A percentile compares a stretch with the other conserved stretches of the same genome.
These are phyloP conservation scores for Mesembryanthemum crystallinum DNA, from an alignment of 148 eudicot genomes.

Conservation along the genomic window DNA sequence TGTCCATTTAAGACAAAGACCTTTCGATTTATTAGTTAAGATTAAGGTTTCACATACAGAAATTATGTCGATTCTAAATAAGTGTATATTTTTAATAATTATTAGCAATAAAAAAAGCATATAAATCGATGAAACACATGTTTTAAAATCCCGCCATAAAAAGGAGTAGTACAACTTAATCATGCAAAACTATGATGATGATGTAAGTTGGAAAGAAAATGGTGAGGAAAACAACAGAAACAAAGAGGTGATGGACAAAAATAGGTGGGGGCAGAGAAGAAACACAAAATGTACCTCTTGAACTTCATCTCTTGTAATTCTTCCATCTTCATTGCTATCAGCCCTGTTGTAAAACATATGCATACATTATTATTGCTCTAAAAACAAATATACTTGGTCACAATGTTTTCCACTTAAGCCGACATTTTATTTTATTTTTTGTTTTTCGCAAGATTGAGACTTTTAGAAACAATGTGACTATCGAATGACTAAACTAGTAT, in stretches of 20 bases:
- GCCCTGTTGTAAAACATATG: slow-evolving; percentile 49
- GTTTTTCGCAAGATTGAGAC: too few species aligned
- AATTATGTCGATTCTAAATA: too few species aligned
- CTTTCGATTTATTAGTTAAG: too few species aligned
- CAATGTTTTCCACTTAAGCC: background rate
- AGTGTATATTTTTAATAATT: too few species aligned
- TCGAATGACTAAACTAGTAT: slow-evolving; percentile 20
- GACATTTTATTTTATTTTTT: background rate
- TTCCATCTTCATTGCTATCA: slow-evolving; percentile 92
- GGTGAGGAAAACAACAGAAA: slow-evolving; percentile 8
- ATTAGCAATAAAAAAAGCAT: too few species aligned
- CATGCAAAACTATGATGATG: too few species aligned
- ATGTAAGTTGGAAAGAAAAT: background rate
- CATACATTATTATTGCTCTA: background rate
- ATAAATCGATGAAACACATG: too few species aligned
- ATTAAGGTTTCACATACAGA: too few species aligned
- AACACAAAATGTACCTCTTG: slow-evolving; percentile 58
- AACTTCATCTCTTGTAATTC: slow-evolving; percentile 79
- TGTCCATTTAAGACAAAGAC: background rate
- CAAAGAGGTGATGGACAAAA: slow-evolving; percentile 1
- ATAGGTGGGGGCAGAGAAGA: background rate
- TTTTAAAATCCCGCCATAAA: too few species aligned
- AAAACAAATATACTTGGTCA: background rate
- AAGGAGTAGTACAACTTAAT: too few species aligned
- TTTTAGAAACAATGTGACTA: background rate